Evolutionary conservation across 306 rosid species (phyloP).

Genomic region (Comarum palustre): DNA sequence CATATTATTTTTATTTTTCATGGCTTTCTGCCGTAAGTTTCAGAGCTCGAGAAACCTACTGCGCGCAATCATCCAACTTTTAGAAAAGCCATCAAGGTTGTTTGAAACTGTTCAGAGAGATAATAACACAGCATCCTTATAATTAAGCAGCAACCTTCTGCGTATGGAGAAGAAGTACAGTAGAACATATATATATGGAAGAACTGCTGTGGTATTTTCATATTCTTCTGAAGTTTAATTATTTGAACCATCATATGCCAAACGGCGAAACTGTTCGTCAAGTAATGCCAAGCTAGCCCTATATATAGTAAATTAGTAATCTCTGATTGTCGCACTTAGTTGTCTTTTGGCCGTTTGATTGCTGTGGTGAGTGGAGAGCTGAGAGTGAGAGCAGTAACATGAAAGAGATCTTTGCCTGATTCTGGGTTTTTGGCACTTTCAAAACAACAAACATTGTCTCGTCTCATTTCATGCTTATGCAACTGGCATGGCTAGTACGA

Average conservation of each 20-base stretch:
- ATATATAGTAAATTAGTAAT: background rate
- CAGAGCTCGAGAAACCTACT: constrained; percentile 14
- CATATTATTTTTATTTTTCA: background rate
- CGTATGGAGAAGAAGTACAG: too few relatives aligned
- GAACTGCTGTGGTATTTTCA: background rate
- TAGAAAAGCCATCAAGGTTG: background rate
- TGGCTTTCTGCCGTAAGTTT: constrained; percentile 3
- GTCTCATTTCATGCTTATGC: background rate
- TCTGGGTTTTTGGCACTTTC: background rate
- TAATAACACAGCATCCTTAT: too few relatives aligned
- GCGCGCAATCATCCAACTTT: background rate
- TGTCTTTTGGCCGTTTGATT: background rate
- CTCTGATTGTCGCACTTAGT: background rate
- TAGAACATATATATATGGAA: too few relatives aligned
- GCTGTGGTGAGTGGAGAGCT: background rate
- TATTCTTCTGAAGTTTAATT: too few relatives aligned
- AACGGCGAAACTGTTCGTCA: background rate
- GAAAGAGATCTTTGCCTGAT: background rate
- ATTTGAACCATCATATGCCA: background rate
- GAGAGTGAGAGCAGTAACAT: background rate
- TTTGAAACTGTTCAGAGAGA: background rate
- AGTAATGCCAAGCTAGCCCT: background rate
- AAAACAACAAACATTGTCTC: background rate
- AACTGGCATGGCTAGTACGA: background rate
- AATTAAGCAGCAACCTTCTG: too few relatives aligned